Evolutionary conservation across 352 stramenopile genomes (phyloP).

Genomic region (Globisporangium echinulatum): DNA sequence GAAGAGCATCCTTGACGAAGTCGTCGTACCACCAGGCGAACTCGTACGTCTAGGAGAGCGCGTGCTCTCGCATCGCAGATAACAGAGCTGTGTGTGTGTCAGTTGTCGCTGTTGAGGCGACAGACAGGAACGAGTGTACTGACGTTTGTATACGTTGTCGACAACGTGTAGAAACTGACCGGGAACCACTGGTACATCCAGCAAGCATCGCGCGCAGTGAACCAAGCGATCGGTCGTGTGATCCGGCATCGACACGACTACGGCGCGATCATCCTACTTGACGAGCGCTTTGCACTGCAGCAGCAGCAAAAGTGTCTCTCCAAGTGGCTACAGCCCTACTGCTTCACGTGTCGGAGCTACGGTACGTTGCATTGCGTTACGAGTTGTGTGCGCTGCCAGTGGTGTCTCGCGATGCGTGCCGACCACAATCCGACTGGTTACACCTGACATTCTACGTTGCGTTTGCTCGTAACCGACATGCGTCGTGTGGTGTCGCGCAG

Average conservation of each 20-base stretch:
- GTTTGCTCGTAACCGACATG: no score
- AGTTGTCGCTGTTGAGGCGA: no score
- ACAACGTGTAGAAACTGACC: slow-evolving; percentile 62
- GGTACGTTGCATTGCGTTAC: slow-evolving; percentile 23
- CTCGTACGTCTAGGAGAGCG: slow-evolving; percentile 24
- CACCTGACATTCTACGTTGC: no score
- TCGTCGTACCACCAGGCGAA: slow-evolving; percentile 45
- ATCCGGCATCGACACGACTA: slow-evolving; percentile 99
- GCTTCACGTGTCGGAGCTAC: slow-evolving; percentile 52
- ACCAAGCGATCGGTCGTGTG: slow-evolving; percentile 98
- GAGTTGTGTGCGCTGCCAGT: neutral
- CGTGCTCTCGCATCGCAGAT: neutral
- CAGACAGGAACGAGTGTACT: neutral
- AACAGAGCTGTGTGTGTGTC: no score
- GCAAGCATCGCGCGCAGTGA: slow-evolving; percentile 96
- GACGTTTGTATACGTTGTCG: neutral
- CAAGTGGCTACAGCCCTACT: slow-evolving; percentile 93
- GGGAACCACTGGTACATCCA: slow-evolving; percentile 99
- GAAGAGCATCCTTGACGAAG: slow-evolving; percentile 93
- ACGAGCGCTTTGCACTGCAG: slow-evolving; percentile 93
- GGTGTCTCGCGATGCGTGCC: no score
- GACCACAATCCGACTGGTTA: no score
- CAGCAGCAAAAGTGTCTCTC: slow-evolving; percentile 91
- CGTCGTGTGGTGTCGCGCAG: slow-evolving; percentile 14
- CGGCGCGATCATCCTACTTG: slow-evolving; percentile 95